Evolutionary conservation across 2,329 filamentous ascomycete species (phyloP).

Genomic region (Paraphaeosphaeria minitans): DNA sequence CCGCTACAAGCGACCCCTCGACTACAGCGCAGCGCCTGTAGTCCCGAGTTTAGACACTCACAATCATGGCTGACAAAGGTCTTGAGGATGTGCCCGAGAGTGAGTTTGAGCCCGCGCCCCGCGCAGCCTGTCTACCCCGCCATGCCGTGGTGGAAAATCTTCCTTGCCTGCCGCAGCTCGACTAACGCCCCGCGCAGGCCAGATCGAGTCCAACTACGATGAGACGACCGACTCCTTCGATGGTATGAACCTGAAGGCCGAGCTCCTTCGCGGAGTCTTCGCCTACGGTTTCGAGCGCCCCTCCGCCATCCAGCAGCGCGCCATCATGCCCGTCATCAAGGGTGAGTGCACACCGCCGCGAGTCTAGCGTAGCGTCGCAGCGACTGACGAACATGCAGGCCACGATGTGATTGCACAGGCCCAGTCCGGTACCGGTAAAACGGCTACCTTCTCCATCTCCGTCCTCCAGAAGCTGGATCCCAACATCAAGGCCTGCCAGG

Average conservation of each 20-base stretch:
- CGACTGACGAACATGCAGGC: conserved; percentile 54
- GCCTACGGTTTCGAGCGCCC: conserved; percentile 99
- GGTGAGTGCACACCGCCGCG: conserved; percentile 62
- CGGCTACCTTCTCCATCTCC: conserved; percentile 98
- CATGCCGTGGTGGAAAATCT: conserved; percentile 17
- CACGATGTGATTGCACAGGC: conserved; percentile 99
- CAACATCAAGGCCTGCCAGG: conserved; percentile 94
- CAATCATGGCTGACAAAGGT: conserved; percentile 99
- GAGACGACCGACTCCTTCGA: conserved; percentile 99
- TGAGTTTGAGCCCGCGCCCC: conserved; percentile 59
- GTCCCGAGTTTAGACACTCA: conserved; percentile 61
- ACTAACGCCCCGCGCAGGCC: conserved; percentile 65
- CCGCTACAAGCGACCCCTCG: conserved; percentile 44
- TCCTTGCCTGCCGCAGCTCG: not conserved
- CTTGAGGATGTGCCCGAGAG: conserved; percentile 97
- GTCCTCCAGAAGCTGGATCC: conserved; percentile 98
- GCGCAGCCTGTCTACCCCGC: conserved; percentile 13
- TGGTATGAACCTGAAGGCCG: conserved; percentile 94
- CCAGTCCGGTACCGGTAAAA: conserved; percentile 99
- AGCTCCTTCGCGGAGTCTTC: conserved; percentile 98
- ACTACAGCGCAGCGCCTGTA: conserved; percentile 69
- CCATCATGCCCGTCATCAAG: conserved; percentile 99
- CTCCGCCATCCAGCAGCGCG: conserved; percentile 99
- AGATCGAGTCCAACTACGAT: conserved; percentile 99
- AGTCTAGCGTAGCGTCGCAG: conserved; percentile 11